Base-by-base conservation (phyloP, 2,329 filamentous ascomycete species). In the Emmonsia crescens region DNA sequence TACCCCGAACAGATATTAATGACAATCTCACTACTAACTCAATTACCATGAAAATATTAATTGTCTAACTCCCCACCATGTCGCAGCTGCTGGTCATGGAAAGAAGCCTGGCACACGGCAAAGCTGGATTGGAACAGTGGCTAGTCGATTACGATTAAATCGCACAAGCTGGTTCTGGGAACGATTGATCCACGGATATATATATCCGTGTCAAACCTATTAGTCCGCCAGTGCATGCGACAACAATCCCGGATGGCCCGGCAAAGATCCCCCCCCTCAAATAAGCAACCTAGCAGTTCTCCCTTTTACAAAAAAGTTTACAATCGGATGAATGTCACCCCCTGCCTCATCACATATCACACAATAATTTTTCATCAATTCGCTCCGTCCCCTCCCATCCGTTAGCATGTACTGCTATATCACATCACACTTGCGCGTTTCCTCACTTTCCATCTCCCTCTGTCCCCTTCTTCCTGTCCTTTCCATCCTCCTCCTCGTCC, bases 1-100 rank as follows among this genome's bases (percentile, higher is more conserved):
- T 62, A 58, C 48, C 46, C 46, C 36, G 44, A 49, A 31, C 40
- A 61, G 42, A 61, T 55, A 46, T 54, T 57, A 57, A 57, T 44
- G 38, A 14, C 55, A 33, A 57, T 57, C 14, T 57, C 40, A 46
- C 54, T 46, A 57, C 24, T 31, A 33, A 44, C 40, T 46, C 33
- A 19, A 55, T n/a, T 55, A 38, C 52, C 31, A 10, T 38, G 16
- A 55, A 52, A 33, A 52, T 33, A 2, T 52, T 12, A 52, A 52
- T 31, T 52, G 5, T 4, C 29, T 19, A 19, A 33, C 33, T n/a
- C 6, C 27, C 19, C 14, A n/a, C 31, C 14, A n/a, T n/a, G 19
- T 52, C 29, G 19, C 49, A 52, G 21, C 46, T 27, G 12, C 46
- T 6, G 10, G 46, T 27, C 46, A 12, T 48, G 46, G 46, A 14